These are phyloP conservation scores for Alternaria rosae DNA, from an alignment of 2,329 filamentous ascomycete genomes.

Conservation along the genomic window DNA sequence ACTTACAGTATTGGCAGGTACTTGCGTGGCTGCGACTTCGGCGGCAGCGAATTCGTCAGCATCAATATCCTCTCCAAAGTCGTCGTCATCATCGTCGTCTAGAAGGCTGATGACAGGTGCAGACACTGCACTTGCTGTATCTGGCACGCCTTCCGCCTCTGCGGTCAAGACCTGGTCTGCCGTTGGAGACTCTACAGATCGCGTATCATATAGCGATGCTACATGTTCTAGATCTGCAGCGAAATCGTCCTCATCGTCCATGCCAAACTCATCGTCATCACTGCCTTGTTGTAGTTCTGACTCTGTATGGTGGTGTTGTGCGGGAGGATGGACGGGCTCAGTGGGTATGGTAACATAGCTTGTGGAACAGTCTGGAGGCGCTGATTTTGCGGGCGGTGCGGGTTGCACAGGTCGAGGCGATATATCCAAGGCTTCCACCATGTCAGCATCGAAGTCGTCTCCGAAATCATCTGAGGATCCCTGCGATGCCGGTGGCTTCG, in stretches of 20 bases:
- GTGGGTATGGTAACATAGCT: conserved; percentile 12
- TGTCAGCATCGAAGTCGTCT: conserved; percentile 47
- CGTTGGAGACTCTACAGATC: conserved; percentile 34
- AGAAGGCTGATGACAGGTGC: conserved; percentile 34
- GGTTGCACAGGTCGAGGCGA: conserved; percentile 11
- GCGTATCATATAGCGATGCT: conserved; percentile 62
- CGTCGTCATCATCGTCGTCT: conserved; percentile 54
- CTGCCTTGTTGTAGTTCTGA: conserved; percentile 23
- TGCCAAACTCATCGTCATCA: conserved; percentile 56
- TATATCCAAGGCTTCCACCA: conserved; percentile 43
- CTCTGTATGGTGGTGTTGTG: conserved; percentile 1
- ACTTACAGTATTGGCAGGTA: conserved; percentile 63
- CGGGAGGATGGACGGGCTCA: conserved; percentile 11
- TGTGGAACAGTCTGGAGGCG: conserved; percentile 11
- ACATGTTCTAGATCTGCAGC: conserved; percentile 66
- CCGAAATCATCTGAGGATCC: conserved; percentile 48
- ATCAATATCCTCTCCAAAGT: conserved; percentile 76
- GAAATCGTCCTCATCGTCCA: conserved; percentile 59
- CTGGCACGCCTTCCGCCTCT: neutral
- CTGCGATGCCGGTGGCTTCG: conserved; percentile 14
- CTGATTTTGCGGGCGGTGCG: neutral
- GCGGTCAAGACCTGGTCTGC: conserved; percentile 2
- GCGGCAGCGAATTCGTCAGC: conserved; percentile 73
- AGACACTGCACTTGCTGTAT: conserved; percentile 9
- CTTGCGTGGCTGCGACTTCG: conserved; percentile 76